A percentile compares a stretch with the other conserved stretches of the same genome.
Conservation (phyloP, 331 rosid species). For the Pyrus hybrid region DNA sequence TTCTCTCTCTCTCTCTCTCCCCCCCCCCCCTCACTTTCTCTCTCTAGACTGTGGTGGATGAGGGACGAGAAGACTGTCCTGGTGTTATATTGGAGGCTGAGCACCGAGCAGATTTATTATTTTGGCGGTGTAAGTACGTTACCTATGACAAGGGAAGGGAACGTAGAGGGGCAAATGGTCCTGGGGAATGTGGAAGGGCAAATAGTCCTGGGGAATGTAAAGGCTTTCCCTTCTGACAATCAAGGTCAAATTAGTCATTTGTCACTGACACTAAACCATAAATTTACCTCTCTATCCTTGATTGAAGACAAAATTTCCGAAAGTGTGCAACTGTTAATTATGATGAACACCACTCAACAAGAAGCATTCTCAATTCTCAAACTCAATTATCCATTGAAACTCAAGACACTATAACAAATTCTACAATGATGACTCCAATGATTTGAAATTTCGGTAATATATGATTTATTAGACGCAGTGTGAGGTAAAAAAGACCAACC, state of each 20-base stretch:
- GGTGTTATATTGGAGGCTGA: constrained; percentile 11
- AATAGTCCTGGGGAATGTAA: constrained; percentile 39
- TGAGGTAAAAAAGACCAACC: not conserved
- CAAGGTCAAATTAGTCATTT: constrained; percentile 28
- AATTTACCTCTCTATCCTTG: not conserved
- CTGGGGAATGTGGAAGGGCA: not conserved
- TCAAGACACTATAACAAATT: constrained; percentile 17
- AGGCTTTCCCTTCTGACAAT: constrained; percentile 36
- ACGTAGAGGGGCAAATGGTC: constrained; percentile 5
- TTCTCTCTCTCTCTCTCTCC: not conserved
- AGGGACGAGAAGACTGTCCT: constrained; percentile 9
- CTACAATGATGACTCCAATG: not conserved
- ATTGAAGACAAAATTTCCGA: no score
- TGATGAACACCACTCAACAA: not conserved
- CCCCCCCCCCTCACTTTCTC: not conserved
- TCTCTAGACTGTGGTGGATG: constrained; percentile 1
- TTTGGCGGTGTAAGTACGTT: constrained; percentile 60
- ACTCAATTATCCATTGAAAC: constrained; percentile 2
- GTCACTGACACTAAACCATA: not conserved
- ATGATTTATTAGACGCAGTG: constrained; percentile 7
- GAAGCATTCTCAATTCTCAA: constrained; percentile 2
- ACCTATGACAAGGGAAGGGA: constrained; percentile 16
- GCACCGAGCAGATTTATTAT: not conserved
- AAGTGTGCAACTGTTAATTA: not conserved
- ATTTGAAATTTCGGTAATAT: not conserved